Conservation (phyloP, 768 basidiomycete genomes). For the Termitomyces sp. region DNA sequence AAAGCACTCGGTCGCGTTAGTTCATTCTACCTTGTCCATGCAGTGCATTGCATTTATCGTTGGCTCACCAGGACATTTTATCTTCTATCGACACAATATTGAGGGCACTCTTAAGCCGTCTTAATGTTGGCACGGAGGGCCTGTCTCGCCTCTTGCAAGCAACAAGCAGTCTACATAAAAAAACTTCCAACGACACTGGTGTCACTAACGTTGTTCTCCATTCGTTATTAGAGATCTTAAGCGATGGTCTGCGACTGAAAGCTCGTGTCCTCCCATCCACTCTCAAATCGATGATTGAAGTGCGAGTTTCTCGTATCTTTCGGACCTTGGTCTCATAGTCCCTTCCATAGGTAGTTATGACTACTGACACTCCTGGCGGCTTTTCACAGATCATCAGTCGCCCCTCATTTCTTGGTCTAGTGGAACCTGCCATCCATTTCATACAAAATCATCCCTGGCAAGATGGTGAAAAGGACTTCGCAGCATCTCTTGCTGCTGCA, state of each 20-base stretch:
- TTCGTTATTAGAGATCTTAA: constrained; percentile 45
- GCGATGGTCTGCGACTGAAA: constrained; percentile 50
- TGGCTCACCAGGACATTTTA: constrained; percentile 46
- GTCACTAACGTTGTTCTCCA: constrained; percentile 29
- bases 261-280: constrained; percentile 43
- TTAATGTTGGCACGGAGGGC: constrained; percentile 35
- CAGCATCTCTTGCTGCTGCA: constrained; percentile 44
- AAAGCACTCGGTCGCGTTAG: constrained; percentile 50
- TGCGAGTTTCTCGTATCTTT: constrained; percentile 16
- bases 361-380: constrained; percentile 21
- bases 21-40: constrained; percentile 1
- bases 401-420: constrained; percentile 31
- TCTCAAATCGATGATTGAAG: constrained; percentile 50
- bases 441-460: constrained; percentile 44
- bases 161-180: constrained; percentile 38
- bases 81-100: constrained; percentile 55
- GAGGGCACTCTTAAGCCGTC: constrained; percentile 45
- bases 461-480: constrained; percentile 48
- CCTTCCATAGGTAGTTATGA: constrained; percentile 18
- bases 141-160: constrained; percentile 45
- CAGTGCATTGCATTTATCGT: background rate
- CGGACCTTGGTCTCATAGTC: background rate
- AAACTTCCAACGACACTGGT: constrained; percentile 19
- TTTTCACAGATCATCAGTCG: constrained; percentile 25
- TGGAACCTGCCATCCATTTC: constrained; percentile 48